Percentiles rank a stretch among this genome's conserved stretches.
These are phyloP conservation scores for Fraxinus americana DNA, from an alignment of 257 asterid species.

Conservation along the genomic window DNA sequence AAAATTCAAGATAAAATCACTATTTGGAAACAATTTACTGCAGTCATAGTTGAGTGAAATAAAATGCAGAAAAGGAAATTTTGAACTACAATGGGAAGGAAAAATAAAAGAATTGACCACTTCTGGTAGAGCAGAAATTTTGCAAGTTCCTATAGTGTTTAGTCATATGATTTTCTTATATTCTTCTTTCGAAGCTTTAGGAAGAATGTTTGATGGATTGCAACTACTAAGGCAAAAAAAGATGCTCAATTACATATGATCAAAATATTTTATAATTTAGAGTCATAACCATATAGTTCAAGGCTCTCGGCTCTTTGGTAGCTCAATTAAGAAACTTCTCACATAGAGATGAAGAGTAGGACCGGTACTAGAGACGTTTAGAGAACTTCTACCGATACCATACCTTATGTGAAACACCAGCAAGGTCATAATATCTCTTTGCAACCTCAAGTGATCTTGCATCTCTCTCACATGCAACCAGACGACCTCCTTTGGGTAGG, in stretches of 20 bases:
- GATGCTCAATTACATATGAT: neutral
- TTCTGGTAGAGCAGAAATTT: neutral
- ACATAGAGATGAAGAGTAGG: neutral
- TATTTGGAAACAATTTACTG: neutral
- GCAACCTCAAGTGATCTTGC: constrained; percentile 76
- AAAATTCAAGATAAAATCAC: neutral
- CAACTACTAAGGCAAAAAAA: neutral
- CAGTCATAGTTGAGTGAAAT: constrained; percentile 4
- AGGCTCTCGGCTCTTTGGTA: constrained; percentile 7
- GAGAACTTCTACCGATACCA: neutral
- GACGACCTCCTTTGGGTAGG: constrained; percentile 76
- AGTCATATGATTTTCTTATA: constrained; percentile 11
- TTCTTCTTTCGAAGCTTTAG: constrained; percentile 1
- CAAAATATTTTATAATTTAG: neutral
- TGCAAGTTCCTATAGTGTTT: neutral
- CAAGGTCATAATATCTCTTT: constrained; percentile 68
- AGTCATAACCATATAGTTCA: neutral
- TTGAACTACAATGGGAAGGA: neutral
- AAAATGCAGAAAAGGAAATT: constrained; percentile 10
- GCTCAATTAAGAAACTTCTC: constrained; percentile 7
- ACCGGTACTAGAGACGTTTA: neutral
- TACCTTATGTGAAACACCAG: constrained; percentile 89
- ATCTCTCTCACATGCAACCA: constrained; percentile 91
- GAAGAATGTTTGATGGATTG: neutral
- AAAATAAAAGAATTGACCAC: neutral